Conservation (phyloP, 345 rosid species). For the Firmiana major region DNA sequence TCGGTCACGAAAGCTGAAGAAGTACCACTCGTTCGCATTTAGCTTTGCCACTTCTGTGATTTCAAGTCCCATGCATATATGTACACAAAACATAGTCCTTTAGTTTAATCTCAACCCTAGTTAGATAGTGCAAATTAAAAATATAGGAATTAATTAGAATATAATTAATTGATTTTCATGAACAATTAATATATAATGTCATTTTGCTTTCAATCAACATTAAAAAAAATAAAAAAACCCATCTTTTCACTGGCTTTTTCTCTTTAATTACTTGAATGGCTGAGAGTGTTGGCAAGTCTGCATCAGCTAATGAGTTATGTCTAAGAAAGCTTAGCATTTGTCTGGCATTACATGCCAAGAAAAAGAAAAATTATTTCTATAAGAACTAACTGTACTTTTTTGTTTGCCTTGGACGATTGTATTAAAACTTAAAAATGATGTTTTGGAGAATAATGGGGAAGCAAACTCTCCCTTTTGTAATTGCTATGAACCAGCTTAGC, state of each 20-base stretch:
- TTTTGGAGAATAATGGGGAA: neutral
- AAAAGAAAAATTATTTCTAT: neutral
- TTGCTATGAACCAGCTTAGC: too few relatives aligned
- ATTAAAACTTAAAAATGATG: neutral
- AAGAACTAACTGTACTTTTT: neutral
- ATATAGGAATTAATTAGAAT: too few relatives aligned
- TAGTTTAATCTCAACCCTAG: too few relatives aligned
- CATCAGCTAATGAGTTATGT: slow-evolving; percentile 13
- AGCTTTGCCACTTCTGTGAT: slow-evolving; percentile 82
- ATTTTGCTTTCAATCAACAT: slow-evolving; percentile 1
- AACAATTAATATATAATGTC: too few relatives aligned
- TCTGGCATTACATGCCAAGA: neutral
- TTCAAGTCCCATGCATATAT: neutral
- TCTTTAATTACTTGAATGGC: neutral
- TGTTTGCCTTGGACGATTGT: neutral
- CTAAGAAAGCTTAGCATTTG: slow-evolving; percentile 13
- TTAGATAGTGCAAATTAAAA: too few relatives aligned
- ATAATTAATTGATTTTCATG: too few relatives aligned
- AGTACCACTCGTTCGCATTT: slow-evolving; percentile 90
- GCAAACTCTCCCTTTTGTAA: neutral
- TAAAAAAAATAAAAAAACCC: neutral
- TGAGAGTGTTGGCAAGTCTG: slow-evolving; percentile 2
- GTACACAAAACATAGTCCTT: neutral
- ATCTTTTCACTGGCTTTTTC: slow-evolving; percentile 2
- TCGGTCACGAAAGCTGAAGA: slow-evolving; percentile 93